phyloP scores from a whole-genome alignment of 106 monocot species.

The Dendrobium catenatum region DNA sequence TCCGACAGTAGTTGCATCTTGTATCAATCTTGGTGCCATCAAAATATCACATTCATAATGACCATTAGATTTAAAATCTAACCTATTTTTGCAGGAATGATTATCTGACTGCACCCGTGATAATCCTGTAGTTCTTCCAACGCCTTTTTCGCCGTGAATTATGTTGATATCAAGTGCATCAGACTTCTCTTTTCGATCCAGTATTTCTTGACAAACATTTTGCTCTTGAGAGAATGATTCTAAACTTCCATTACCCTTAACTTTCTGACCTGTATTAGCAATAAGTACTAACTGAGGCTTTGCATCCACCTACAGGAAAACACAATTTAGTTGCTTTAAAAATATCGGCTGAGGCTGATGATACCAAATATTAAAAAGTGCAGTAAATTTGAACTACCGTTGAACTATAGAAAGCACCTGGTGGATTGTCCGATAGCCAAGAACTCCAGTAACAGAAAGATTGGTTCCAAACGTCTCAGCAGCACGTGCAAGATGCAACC shows the following conservation, averaged over 20 bases:
- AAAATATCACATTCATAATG: conserved; percentile 60
- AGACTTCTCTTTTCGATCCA: neutral
- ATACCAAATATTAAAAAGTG: neutral
- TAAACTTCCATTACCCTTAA: conserved; percentile 6
- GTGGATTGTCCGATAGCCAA: conserved; percentile 83
- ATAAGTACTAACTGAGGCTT: conserved; percentile 87
- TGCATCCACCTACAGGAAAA: conserved; percentile 58
- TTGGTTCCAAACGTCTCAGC: conserved; percentile 65
- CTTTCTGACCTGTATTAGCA: conserved; percentile 34
- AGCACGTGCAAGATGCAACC: conserved; percentile 55
- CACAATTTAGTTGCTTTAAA: neutral
- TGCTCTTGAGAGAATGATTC: conserved; percentile 10
- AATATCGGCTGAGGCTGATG: neutral
- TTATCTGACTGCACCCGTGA: conserved; percentile 8
- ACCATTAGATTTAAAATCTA: conserved; percentile 11
- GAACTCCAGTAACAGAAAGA: conserved; percentile 71
- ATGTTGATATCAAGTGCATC: conserved; percentile 52
- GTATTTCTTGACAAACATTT: neutral
- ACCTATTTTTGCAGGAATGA: conserved; percentile 14
- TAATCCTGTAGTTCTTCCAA: conserved; percentile 9
- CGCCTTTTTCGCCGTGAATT: conserved; percentile 19
- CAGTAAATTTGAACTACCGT: neutral
- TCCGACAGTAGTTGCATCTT: conserved; percentile 17
- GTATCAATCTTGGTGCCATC: conserved; percentile 62
- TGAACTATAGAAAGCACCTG: conserved; percentile 43